A percentile compares a stretch with the other conserved stretches of the same genome.
Evolutionary conservation across 495 filamentous ascomycete genomes (phyloP).

Genomic region (Tuber microsphaerosporum): DNA sequence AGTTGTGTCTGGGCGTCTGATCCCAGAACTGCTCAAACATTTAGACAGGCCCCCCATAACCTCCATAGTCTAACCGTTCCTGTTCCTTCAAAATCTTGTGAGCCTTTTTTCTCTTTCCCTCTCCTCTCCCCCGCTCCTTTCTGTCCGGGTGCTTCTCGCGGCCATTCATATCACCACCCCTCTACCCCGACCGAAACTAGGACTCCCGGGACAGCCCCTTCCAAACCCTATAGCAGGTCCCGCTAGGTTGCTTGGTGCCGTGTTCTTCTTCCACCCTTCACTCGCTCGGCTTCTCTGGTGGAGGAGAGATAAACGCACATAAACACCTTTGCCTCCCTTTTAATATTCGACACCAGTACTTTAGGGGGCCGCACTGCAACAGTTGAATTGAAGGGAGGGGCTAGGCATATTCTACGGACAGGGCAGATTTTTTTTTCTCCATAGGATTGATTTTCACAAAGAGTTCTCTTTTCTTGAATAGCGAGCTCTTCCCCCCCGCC

Average conservation of each 20-base stretch:
- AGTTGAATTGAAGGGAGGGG: not conserved
- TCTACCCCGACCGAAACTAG: conserved; percentile 17
- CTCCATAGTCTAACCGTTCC: not conserved
- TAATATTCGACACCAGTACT: not conserved
- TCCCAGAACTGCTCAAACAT: not conserved
- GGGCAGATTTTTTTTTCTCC: not conserved
- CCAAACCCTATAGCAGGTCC: not conserved
- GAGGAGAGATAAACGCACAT: not conserved
- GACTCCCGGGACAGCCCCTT: not conserved
- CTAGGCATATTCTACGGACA: not conserved
- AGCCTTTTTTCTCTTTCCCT: conserved; percentile 31
- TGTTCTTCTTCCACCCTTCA: not conserved
- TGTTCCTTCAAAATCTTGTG: conserved; percentile 17
- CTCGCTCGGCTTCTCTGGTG: not conserved
- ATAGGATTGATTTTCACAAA: not conserved
- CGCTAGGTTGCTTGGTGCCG: not conserved
- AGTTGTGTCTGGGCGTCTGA: not conserved
- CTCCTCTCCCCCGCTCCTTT: conserved; percentile 27
- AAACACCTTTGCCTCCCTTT: not conserved
- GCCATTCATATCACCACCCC: conserved; percentile 42
- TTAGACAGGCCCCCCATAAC: not conserved
- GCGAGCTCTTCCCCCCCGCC: conserved; percentile 20
- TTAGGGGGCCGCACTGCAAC: not conserved
- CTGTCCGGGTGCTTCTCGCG: conserved; percentile 13
- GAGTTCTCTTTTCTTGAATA: conserved; percentile 18